Evolutionary conservation across 345 rosid genomes (phyloP).

Genomic region (Carallia brachiata): DNA sequence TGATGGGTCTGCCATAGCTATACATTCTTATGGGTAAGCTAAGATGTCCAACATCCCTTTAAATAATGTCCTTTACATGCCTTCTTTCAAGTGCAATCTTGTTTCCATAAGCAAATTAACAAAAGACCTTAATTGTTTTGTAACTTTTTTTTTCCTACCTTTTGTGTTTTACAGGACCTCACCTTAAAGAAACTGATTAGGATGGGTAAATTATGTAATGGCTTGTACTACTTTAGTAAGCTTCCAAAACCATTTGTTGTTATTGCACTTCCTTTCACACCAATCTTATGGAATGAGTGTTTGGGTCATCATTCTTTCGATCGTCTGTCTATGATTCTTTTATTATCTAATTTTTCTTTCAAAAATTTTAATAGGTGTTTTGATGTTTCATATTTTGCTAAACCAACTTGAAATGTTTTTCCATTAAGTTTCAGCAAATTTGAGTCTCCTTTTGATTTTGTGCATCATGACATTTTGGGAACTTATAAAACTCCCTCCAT

Average conservation of each 20-base stretch:
- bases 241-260: neutral
- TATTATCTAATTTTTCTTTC: neutral
- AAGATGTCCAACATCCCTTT: neutral
- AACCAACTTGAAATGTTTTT: neutral
- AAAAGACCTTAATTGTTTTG: neutral
- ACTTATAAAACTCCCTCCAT: neutral
- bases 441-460: neutral
- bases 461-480: neutral
- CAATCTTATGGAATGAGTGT: neutral
- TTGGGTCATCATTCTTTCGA: neutral
- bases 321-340: neutral
- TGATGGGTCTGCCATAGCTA: neutral
- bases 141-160: neutral
- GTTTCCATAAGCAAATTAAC: neutral
- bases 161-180: neutral
- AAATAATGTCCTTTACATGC: neutral
- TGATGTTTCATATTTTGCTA: neutral
- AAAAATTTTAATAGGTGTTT: neutral
- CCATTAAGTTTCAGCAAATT: neutral
- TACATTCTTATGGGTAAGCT: neutral
- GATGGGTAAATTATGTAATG: neutral
- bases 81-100: neutral
- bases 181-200: neutral
- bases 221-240: neutral
- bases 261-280: too few relatives aligned